Evolutionary conservation across 176 grass and related monocot species (phyloP).

Genomic region (Eremochloa ophiuroides): DNA sequence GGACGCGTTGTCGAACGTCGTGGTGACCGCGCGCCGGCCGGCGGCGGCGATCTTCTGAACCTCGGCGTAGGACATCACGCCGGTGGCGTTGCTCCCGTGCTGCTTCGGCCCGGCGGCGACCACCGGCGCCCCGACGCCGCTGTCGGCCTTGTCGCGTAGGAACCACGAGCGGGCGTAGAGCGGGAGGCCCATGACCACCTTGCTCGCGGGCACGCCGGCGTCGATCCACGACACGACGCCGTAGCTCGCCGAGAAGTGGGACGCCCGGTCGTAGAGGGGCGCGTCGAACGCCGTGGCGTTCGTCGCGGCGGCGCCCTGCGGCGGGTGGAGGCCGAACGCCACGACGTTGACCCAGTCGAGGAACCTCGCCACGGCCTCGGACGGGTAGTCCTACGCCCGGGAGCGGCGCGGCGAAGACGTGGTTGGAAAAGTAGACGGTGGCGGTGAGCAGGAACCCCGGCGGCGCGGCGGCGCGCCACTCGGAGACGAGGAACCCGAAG

Average conservation of each 20-base stretch:
- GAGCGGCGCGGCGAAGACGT: constrained; percentile 44
- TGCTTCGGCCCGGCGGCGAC: constrained; percentile 69
- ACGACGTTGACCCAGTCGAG: constrained; percentile 70
- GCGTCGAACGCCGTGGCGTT: constrained; percentile 57
- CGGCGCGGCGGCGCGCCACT: constrained; percentile 41
- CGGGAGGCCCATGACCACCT: constrained; percentile 76
- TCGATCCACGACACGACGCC: constrained; percentile 87
- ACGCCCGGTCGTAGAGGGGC: constrained; percentile 64
- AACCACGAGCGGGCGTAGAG: constrained; percentile 67
- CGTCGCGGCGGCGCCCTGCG: not conserved
- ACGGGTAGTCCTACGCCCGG: constrained; percentile 55
- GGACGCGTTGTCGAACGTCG: constrained; percentile 52
- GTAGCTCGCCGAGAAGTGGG: constrained; percentile 81
- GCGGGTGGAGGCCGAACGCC: constrained; percentile 57
- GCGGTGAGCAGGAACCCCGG: constrained; percentile 59
- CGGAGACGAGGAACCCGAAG: constrained; percentile 46
- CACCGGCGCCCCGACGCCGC: constrained; percentile 45
- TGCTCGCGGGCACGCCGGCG: constrained; percentile 62
- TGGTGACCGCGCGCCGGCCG: not conserved
- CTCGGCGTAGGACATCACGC: constrained; percentile 74
- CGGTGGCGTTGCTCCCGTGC: constrained; percentile 55
- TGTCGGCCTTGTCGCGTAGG: constrained; percentile 71
- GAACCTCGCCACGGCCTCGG: constrained; percentile 35
- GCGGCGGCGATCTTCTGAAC: constrained; percentile 46
- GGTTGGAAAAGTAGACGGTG: constrained; percentile 77